These are phyloP conservation scores for Epichloe aotearoae DNA, from an alignment of 2,329 filamentous ascomycete genomes.

Conservation along the genomic window DNA sequence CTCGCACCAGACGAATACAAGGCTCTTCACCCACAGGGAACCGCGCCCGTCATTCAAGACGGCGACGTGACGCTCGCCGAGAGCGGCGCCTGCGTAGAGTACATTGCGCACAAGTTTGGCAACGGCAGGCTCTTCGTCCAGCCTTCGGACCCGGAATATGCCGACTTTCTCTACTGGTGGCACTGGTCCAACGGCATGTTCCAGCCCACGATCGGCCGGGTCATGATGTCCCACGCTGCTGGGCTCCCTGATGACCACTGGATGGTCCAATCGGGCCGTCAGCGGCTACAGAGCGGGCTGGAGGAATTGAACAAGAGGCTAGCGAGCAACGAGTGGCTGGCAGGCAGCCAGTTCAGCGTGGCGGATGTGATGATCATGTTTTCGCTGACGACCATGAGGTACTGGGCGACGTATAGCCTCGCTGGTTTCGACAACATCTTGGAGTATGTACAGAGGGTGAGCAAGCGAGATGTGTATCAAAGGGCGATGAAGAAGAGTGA, in stretches of 20 bases:
- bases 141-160: constrained; percentile 34
- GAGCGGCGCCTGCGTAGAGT: constrained; percentile 46
- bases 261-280: constrained; percentile 15
- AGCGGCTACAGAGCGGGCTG: constrained; percentile 26
- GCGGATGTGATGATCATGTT: constrained; percentile 55
- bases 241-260: constrained; percentile 12
- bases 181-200: constrained; percentile 40
- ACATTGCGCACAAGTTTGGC: constrained; percentile 43
- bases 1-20: constrained; percentile 26
- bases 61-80: constrained; percentile 42
- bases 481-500: constrained; percentile 36
- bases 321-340: constrained; percentile 36
- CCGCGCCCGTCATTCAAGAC: constrained; percentile 48
- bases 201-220: constrained; percentile 23
- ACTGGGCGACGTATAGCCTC: constrained; percentile 33
- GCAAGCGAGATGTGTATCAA: constrained; percentile 30
- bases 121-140: constrained; percentile 32
- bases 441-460: constrained; percentile 31
- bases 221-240: constrained; percentile 19
- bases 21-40: constrained; percentile 34
- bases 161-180: constrained; percentile 52
- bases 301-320: constrained; percentile 39
- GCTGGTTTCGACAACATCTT: constrained; percentile 28
- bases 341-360: constrained; percentile 46
- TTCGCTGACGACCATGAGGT: constrained; percentile 46